Evolutionary conservation across 1,139 yeast species (phyloP), one percentile per base, ranked within the genome.

Genomic region (Magnusiomyces fungicola): DNA sequence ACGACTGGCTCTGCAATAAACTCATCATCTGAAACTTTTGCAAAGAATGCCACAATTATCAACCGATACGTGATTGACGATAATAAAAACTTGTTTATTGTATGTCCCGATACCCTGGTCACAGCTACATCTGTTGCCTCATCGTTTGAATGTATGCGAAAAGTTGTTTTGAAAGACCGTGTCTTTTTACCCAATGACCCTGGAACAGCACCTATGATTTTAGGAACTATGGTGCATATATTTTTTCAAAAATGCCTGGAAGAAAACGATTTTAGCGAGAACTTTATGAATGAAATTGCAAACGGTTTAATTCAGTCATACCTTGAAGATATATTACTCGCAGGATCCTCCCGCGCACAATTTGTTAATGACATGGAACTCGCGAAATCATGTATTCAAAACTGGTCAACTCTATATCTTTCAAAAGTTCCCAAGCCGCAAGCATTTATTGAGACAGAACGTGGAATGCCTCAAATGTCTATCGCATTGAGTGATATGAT

Each of bases 51-150:
- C 33, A 22, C 16, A 39, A 22, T 6, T n/a, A 19, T 22, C 3
- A n/a, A n/a, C n/a, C 4, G 19, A 7, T 21, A 32, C 9, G 87
- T 84, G 54, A 65, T 69, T 36, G 79, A 78, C 53, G 67, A 74
- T 29, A 75, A 74, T 44, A 23, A 30, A 4, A 81, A 84, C 57
- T 64, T 89, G 24, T 65, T 90, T 34, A 75, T 92, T 23, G 75
- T 94, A 75, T 79, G 86, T 57, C 98, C 98, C 0, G 98, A 92
- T 62, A 68, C 78, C 1, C 68, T 92, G 14, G 70, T 92, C 1
- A 79, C 96, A 0, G 89, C 96, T 3, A 92, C 98, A 0, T 71
- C 83, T 3, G 78, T 89, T 1, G 83, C 97, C 0, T 86, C 82
- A 48, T 84, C 92, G 2, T 68, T 87, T 37, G 72, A 71, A 23